Conservation (phyloP, 805 yeast species). For the Wickerhamomyces sydowiorum region DNA sequence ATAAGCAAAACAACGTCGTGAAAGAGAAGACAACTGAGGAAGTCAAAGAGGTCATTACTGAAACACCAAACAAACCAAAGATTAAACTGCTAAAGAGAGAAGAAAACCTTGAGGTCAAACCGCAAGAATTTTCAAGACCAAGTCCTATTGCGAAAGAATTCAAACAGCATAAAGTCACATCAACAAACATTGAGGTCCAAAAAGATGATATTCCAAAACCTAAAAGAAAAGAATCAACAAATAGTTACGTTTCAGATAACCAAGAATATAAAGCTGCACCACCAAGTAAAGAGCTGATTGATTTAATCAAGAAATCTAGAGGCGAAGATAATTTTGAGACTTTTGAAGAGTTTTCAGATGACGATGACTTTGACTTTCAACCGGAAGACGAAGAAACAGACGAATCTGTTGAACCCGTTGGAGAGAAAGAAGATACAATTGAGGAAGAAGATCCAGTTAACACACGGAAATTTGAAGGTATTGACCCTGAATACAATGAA, state of each 20-base stretch:
- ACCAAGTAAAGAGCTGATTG: constrained; percentile 19
- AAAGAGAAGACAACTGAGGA: background rate
- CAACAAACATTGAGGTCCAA: background rate
- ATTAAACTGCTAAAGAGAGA: constrained; percentile 18
- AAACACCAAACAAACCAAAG: constrained; percentile 14
- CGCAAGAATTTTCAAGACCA: too few relatives aligned
- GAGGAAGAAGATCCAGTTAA: constrained; percentile 14
- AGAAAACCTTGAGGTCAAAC: constrained; percentile 2
- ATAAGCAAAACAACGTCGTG: background rate
- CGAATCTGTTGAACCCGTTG: background rate
- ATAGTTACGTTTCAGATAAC: background rate
- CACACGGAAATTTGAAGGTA: constrained; percentile 19
- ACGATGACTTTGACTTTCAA: constrained; percentile 12
- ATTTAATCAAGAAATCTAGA: constrained; percentile 14
- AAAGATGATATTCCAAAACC: background rate
- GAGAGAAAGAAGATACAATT: background rate
- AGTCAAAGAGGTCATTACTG: constrained; percentile 3
- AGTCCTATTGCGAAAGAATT: background rate
- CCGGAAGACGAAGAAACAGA: constrained; percentile 2
- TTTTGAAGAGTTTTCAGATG: constrained; percentile 20
- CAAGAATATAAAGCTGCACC: constrained; percentile 4
- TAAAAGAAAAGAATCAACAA: background rate
- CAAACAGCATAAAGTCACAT: background rate
- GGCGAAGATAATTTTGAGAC: constrained; percentile 13
- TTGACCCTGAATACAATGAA: constrained; percentile 16